Percentiles rank a stretch among this genome's conserved stretches.
These are phyloP conservation scores for Aureobasidium mangrovei DNA, from an alignment of 2,329 filamentous ascomycete species.

Conservation along the genomic window DNA sequence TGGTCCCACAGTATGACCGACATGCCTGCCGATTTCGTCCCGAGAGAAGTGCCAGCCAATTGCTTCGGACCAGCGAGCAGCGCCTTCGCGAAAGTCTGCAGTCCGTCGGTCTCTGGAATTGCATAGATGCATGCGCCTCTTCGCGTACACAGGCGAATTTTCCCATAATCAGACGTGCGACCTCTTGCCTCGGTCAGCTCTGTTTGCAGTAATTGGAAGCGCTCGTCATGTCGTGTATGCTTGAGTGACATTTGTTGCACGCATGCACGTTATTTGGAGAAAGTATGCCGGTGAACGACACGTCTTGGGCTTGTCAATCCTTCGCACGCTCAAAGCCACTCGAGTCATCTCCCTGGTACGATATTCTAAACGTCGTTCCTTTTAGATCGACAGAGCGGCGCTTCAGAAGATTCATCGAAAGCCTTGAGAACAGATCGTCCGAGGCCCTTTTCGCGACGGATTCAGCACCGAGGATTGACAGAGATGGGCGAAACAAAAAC, in stretches of 20 bases:
- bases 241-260: not conserved
- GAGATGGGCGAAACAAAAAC: not conserved
- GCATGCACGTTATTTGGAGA: not conserved
- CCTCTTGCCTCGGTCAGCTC: conserved; percentile 10
- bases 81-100: not conserved
- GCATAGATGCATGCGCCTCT: conserved; percentile 1
- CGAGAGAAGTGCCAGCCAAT: conserved; percentile 4
- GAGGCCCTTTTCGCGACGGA: not conserved
- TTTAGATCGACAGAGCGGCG: not conserved
- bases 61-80: not conserved
- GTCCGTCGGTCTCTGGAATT: not conserved
- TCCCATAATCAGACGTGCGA: not conserved
- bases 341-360: not conserved
- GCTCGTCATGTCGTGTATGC: not conserved
- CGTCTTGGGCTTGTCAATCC: not conserved
- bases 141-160: not conserved
- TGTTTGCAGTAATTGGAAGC: not conserved
- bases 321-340: not conserved
- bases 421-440: not conserved
- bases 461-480: not conserved
- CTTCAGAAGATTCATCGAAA: not conserved
- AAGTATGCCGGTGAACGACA: not conserved
- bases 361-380: not conserved
- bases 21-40: not conserved
- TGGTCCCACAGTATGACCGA: conserved; percentile 11